Conservation (phyloP, 2,329 filamentous ascomycete genomes). For the Fusarium vanettenii region DNA sequence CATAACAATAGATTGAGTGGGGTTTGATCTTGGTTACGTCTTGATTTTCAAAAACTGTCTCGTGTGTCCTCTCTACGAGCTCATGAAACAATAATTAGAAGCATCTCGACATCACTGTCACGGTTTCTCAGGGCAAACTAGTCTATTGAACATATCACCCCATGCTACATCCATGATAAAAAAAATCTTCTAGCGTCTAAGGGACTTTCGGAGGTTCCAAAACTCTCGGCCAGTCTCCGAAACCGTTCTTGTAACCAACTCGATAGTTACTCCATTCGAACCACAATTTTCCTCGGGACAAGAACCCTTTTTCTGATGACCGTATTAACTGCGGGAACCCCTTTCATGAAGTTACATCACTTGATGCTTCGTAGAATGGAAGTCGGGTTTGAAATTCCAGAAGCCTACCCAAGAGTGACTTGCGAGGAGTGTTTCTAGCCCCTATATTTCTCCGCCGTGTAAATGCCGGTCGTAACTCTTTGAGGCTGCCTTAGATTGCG, state of each 20-base stretch:
- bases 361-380: background rate
- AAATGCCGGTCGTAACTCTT: background rate
- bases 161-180: background rate
- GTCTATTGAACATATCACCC: background rate
- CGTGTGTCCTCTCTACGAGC: background rate
- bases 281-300: background rate
- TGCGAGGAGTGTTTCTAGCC: background rate
- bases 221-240: background rate
- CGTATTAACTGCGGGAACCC: too few relatives aligned
- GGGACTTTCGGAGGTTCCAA: background rate
- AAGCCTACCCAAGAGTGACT: background rate
- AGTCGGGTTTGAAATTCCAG: background rate
- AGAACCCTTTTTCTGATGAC: background rate
- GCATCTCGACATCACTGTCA: background rate
- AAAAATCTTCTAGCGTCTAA: background rate
- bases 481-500: background rate
- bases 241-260: background rate
- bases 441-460: background rate
- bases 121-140: background rate
- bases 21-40: background rate
- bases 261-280: background rate
- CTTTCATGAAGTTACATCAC: background rate
- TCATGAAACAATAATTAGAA: background rate
- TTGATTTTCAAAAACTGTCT: background rate
- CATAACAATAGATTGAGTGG: background rate